A percentile compares a stretch with the other conserved stretches of the same genome.
These are phyloP conservation scores for Xanthoceras sorbifolium DNA, from an alignment of 345 rosid species.

Conservation along the genomic window DNA sequence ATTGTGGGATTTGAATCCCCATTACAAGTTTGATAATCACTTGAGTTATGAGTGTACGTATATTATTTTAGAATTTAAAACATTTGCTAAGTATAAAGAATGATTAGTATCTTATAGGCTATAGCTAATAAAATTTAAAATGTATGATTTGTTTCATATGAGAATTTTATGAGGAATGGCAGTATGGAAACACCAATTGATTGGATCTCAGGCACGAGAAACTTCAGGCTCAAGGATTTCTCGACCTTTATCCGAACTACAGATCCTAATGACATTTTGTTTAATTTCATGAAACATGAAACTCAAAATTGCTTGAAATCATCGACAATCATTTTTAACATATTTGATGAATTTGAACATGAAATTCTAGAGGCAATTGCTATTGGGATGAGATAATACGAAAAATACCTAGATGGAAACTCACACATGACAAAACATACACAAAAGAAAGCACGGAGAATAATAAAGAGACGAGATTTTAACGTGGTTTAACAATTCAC, in stretches of 20 bases:
- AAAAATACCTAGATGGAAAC: no score
- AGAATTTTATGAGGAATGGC: slow-evolving; percentile 21
- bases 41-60: no score
- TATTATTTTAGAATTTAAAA: no score
- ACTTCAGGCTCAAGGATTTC: slow-evolving; percentile 24
- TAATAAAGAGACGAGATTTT: no score
- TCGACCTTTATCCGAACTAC: slow-evolving; percentile 19
- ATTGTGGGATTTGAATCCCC: no score
- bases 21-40: no score
- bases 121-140: neutral
- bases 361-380: slow-evolving; percentile 17
- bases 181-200: slow-evolving; percentile 14
- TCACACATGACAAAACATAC: no score
- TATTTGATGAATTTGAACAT: neutral
- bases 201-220: slow-evolving; percentile 23
- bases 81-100: no score
- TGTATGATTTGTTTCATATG: slow-evolving; percentile 17
- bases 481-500: no score
- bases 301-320: slow-evolving; percentile 9
- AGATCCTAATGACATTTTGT: slow-evolving; percentile 16
- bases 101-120: no score
- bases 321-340: slow-evolving; percentile 17
- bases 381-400: no score
- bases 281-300: slow-evolving; percentile 21
- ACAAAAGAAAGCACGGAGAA: no score